phyloP scores from a whole-genome alignment of 2,329 filamentous ascomycete genomes.

The Simplicillium aogashimaense region DNA sequence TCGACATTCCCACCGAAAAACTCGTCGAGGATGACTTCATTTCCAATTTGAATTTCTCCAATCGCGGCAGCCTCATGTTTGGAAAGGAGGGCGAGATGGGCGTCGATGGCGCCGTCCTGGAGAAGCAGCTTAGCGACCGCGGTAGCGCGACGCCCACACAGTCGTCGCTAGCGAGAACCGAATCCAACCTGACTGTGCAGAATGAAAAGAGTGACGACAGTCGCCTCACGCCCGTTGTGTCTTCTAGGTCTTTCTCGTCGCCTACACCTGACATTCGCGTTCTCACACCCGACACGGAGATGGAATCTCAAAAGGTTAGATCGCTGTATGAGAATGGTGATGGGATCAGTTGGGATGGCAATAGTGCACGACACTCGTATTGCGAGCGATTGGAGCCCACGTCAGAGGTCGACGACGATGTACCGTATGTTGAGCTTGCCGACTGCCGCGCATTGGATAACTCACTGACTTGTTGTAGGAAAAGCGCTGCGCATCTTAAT shows the following conservation, averaged over 20 bases:
- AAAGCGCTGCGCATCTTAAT: constrained; percentile 16
- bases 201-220: constrained; percentile 7
- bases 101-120: constrained; percentile 12
- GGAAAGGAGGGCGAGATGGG: constrained; percentile 29
- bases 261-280: constrained; percentile 36
- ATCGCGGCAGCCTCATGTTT: constrained; percentile 54
- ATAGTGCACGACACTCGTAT: constrained; percentile 36
- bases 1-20: constrained; percentile 44
- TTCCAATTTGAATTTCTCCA: constrained; percentile 48
- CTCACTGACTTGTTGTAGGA: constrained; percentile 1
- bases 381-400: constrained; percentile 38
- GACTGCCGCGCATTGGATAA: constrained; percentile 16
- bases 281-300: constrained; percentile 45
- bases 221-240: constrained; percentile 4
- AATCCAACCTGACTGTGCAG: constrained; percentile 3
- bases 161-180: not conserved
- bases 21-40: constrained; percentile 50
- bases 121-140: constrained; percentile 9
- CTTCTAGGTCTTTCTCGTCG: constrained; percentile 11
- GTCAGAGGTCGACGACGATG: constrained; percentile 40
- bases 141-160: constrained; percentile 10
- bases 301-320: constrained; percentile 58
- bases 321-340: constrained; percentile 53
- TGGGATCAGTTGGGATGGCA: constrained; percentile 37
- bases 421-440: constrained; percentile 42